These are phyloP conservation scores for Calcarisporium arbuscula DNA, from an alignment of 2,329 filamentous ascomycete genomes.

Conservation along the genomic window DNA sequence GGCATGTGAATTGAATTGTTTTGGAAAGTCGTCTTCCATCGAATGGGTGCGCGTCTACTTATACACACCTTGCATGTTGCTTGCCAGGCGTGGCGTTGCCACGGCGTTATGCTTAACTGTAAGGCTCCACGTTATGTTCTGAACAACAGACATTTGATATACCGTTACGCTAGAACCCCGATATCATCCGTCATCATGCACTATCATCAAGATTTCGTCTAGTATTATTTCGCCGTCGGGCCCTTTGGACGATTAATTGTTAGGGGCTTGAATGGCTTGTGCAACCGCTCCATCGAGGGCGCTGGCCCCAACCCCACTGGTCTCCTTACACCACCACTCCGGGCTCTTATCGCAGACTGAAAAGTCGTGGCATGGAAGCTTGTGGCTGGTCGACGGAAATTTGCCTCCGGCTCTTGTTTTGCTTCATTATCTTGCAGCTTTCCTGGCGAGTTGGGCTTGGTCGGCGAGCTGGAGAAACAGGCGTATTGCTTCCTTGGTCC, in stretches of 20 bases:
- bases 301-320: constrained; percentile 39
- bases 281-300: constrained; percentile 42
- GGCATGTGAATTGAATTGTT: constrained; percentile 2
- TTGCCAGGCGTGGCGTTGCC: background rate
- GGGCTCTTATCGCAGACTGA: constrained; percentile 26
- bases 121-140: constrained; percentile 7
- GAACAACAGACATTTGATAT: no score
- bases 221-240: no score
- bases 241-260: constrained; percentile 40
- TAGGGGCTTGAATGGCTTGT: constrained; percentile 51
- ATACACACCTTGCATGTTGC: background rate
- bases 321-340: constrained; percentile 33
- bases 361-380: constrained; percentile 49
- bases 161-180: background rate
- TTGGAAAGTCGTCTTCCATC: constrained; percentile 1
- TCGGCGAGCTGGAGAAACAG: constrained; percentile 54
- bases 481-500: constrained; percentile 41
- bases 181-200: background rate
- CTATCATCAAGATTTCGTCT: constrained; percentile 1
- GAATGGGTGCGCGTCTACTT: constrained; percentile 1
- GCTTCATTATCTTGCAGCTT: constrained; percentile 14
- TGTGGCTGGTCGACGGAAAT: constrained; percentile 26
- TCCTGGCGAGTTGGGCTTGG: constrained; percentile 19
- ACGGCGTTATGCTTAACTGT: constrained; percentile 18
- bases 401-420: constrained; percentile 20